Percentiles rank a stretch among this genome's conserved stretches.
Evolutionary conservation across 805 yeast species (phyloP).

Genomic region (Yarrowia sp.): DNA sequence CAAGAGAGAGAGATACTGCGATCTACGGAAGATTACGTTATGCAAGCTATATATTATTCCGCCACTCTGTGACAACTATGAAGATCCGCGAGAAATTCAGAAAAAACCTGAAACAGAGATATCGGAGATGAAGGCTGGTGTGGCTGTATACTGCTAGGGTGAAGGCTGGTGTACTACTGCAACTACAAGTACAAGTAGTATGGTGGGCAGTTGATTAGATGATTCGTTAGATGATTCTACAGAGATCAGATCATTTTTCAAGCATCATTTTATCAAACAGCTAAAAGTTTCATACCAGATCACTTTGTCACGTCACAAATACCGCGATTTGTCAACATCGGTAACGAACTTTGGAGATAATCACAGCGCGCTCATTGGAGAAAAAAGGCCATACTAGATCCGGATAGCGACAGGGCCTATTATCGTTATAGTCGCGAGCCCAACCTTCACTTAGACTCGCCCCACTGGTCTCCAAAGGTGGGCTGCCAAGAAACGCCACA

Average conservation of each 20-base stretch:
- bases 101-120: background rate
- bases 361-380: background rate
- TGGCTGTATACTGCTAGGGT: no score
- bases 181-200: no score
- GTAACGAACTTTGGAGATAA: background rate
- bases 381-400: background rate
- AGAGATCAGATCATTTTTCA: no score
- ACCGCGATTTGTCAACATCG: background rate
- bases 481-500: constrained; percentile 21
- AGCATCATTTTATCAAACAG: no score
- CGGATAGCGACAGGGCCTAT: background rate
- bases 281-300: no score
- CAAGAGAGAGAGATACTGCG: no score
- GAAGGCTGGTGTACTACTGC: no score
- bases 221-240: no score
- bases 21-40: no score
- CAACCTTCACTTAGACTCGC: background rate
- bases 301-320: no score
- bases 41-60: background rate
- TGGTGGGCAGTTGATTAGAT: no score
- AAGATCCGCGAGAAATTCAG: background rate
- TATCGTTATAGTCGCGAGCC: background rate
- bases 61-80: background rate
- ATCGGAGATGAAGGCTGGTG: background rate
- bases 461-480: background rate